phyloP scores from a whole-genome alignment of 768 basidiomycete species.

The Boletellus ananiceps region DNA sequence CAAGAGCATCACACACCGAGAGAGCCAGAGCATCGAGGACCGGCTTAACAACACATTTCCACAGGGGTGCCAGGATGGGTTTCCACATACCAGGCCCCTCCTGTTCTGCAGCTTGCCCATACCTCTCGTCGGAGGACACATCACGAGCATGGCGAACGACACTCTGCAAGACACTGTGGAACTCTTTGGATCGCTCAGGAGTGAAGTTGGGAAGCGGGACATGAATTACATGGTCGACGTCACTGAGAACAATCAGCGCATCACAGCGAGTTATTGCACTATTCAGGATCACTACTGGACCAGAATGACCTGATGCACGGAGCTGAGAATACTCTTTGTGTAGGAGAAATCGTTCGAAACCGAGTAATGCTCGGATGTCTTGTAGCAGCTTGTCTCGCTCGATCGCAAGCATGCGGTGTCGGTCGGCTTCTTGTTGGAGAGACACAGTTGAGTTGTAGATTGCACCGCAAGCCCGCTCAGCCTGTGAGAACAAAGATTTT shows the following conservation, averaged over 20 bases:
- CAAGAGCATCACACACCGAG: not conserved
- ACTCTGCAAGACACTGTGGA: not conserved
- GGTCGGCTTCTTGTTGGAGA: not conserved
- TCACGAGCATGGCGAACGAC: not conserved
- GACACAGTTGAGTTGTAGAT: too few species aligned
- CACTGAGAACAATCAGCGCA: not conserved
- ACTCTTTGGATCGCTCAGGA: not conserved
- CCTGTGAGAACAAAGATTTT: too few species aligned
- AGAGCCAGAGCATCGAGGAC: not conserved
- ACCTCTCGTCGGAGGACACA: not conserved
- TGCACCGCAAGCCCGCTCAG: too few species aligned
- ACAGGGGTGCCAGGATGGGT: not conserved
- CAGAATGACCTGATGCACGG: not conserved
- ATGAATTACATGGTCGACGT: not conserved
- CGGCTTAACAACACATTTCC: slow-evolving; percentile 3
- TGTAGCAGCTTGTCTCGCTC: not conserved
- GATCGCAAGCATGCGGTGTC: not conserved
- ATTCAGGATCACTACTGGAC: slow-evolving; percentile 2
- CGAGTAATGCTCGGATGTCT: not conserved
- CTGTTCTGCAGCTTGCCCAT: not conserved
- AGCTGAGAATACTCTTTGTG: not conserved
- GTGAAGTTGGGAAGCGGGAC: not conserved
- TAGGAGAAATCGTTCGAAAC: slow-evolving; percentile 1
- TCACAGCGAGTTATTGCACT: not conserved
- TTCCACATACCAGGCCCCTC: not conserved